Evolutionary conservation across 305 asterid genomes (phyloP).

Genomic region (Rubia occidens): DNA sequence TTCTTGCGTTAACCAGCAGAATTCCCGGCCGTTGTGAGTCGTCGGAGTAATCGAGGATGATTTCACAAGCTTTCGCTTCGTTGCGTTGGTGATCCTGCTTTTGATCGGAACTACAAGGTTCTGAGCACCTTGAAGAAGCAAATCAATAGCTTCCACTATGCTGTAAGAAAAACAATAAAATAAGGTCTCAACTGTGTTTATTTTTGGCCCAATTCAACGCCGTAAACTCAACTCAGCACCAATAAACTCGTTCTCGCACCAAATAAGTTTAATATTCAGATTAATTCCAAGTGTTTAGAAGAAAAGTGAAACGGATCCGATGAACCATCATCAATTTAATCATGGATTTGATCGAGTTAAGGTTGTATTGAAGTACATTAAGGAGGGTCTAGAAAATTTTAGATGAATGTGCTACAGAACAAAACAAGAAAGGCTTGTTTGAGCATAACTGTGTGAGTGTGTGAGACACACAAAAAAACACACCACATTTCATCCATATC

Average conservation of each 20-base stretch:
- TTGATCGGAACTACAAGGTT: conserved; percentile 75
- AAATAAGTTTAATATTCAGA: no score
- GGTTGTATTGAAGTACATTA: neutral
- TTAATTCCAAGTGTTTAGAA: no score
- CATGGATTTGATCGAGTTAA: neutral
- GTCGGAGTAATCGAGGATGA: conserved; percentile 27
- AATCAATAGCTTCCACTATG: conserved; percentile 70
- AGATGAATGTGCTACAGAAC: neutral
- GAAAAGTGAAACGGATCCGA: neutral
- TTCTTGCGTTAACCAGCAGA: conserved; percentile 85
- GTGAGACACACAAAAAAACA: neutral
- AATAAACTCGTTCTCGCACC: no score
- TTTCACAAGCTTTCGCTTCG: conserved; percentile 47
- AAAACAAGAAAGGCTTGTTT: conserved; percentile 9
- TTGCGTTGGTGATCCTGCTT: conserved; percentile 21
- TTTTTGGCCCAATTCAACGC: no score
- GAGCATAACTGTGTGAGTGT: neutral
- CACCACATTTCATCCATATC: neutral
- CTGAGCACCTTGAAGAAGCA: conserved; percentile 68
- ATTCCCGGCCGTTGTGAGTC: conserved; percentile 58
- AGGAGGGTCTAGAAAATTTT: conserved; percentile 8
- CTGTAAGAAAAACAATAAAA: conserved; percentile 27
- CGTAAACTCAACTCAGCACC: no score
- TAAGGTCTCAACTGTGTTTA: no score
- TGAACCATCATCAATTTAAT: neutral